Conservation (phyloP, 129 eudicot species). For the Tagetes patula region DNA sequence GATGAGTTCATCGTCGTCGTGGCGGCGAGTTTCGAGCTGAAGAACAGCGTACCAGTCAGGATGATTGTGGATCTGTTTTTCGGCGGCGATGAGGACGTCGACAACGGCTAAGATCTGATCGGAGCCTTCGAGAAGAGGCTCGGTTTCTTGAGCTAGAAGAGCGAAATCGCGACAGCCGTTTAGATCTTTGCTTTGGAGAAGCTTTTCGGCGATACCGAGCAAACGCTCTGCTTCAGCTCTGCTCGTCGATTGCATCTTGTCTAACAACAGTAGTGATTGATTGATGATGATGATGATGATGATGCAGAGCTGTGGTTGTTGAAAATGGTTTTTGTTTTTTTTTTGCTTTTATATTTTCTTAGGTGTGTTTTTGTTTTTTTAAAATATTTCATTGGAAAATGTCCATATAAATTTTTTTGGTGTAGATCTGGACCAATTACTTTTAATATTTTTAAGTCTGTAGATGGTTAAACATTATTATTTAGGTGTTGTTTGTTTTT, state of each 20-base stretch:
- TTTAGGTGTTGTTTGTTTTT: too few species aligned
- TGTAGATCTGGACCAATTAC: too few species aligned
- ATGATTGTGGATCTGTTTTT: conserved; percentile 47
- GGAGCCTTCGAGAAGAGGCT: conserved; percentile 76
- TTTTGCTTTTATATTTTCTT: neutral
- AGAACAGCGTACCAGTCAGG: conserved; percentile 75
- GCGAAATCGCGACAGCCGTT: conserved; percentile 74
- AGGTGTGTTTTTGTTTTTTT: too few species aligned
- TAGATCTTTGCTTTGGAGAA: conserved; percentile 56
- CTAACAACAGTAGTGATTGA: too few species aligned
- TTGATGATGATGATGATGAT: neutral
- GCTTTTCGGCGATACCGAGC: conserved; percentile 90
- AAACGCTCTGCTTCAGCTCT: conserved; percentile 84
- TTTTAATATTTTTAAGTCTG: too few species aligned
- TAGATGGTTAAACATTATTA: too few species aligned
- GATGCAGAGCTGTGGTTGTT: neutral
- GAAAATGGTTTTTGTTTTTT: neutral
- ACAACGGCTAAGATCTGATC: conserved; percentile 89
- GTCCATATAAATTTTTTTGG: too few species aligned
- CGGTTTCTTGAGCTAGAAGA: conserved; percentile 81
- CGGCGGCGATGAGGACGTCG: conserved; percentile 79
- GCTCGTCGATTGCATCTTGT: conserved; percentile 44
- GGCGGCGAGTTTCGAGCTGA: conserved; percentile 50
- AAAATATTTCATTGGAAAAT: too few species aligned
- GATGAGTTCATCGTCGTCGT: conserved; percentile 56